These are phyloP conservation scores for Hanseniaspora jakobsenii DNA, from an alignment of 805 yeast genomes.

Conservation along the genomic window DNA sequence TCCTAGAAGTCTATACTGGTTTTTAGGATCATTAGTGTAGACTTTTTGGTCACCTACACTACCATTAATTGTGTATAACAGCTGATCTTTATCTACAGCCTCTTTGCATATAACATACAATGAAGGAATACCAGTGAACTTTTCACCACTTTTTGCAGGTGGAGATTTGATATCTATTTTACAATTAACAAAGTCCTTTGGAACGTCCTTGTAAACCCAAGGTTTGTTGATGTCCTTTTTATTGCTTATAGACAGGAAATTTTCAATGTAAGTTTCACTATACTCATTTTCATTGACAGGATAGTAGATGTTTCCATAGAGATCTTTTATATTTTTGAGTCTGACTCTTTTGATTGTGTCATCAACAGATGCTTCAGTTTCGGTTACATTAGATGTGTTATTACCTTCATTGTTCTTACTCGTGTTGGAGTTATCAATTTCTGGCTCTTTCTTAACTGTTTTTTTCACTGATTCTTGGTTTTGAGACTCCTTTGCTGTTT, in stretches of 20 bases:
- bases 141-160: constrained; percentile 46
- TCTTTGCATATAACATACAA: constrained; percentile 45
- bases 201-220: constrained; percentile 22
- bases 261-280: constrained; percentile 32
- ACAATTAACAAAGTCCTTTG: constrained; percentile 20
- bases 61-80: constrained; percentile 56
- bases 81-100: constrained; percentile 34
- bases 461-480: constrained; percentile 13
- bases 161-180: constrained; percentile 34
- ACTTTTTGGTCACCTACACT: constrained; percentile 54
- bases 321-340: constrained; percentile 30
- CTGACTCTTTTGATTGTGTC: constrained; percentile 24
- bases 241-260: constrained; percentile 33
- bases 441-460: no score
- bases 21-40: constrained; percentile 52
- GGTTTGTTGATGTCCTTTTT: constrained; percentile 38
- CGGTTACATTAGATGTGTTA: not conserved
- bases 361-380: constrained; percentile 6
- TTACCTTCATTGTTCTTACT: constrained; percentile 15
- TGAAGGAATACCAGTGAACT: constrained; percentile 50
- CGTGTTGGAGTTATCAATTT: no score
- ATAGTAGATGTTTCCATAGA: constrained; percentile 27
- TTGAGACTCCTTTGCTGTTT: constrained; percentile 18
- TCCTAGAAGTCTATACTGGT: constrained; percentile 69
- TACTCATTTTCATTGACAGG: constrained; percentile 31